Evolutionary conservation across 352 stramenopile species (phyloP), one percentile per base, ranked within the genome.

Genomic region (Globisporangium orthogonon): DNA sequence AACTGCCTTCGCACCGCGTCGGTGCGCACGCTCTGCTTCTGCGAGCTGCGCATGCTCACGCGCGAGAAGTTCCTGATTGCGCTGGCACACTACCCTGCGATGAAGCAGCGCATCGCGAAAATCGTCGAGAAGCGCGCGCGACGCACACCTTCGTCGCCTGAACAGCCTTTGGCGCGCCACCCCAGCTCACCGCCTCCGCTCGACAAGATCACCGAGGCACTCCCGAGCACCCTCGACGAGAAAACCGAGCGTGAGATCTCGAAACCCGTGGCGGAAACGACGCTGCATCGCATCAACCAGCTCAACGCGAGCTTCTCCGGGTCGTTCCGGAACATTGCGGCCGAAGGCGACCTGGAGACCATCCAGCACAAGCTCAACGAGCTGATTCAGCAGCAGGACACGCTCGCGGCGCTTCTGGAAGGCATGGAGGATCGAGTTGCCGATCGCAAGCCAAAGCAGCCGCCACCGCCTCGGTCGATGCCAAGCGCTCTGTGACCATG

Each of bases 281-380:
- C 74, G 29, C 68, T 90, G 28, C 84, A 68, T 44, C 80, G 77
- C 44, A 88, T 90, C 60, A 85, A 72, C 18, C 86, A 92, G 61
- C 80, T 99, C 44, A 87, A 99, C 56, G 90, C 86, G 1, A 75
- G 89, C 50, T 90, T 85, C 51, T 87, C 79, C 2, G 68, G 66
- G 7, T 90, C 76, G 58, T 92, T 90, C 58, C 87, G 83, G 39
- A 83, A 71, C 54, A 65, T 82, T 28, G 63, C 72, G 1, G 76
- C 67, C n/a, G 80, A 90, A 67, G 77, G 71, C 2, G 83, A 91
- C 40, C 70, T 96, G 2, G 83, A 96, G 47, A 80, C 71, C n/a
- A 88, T 90, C 51, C 74, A 89, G 23, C 57, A 63, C 9, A 85
- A 83, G 35, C 58, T 90, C 28, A 73, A 69, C 54, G 61, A 60